A percentile compares a stretch with the other conserved stretches of the same genome.
Conservation (phyloP, 1,139 yeast genomes). For the Saccharomyces pastorianus region DNA sequence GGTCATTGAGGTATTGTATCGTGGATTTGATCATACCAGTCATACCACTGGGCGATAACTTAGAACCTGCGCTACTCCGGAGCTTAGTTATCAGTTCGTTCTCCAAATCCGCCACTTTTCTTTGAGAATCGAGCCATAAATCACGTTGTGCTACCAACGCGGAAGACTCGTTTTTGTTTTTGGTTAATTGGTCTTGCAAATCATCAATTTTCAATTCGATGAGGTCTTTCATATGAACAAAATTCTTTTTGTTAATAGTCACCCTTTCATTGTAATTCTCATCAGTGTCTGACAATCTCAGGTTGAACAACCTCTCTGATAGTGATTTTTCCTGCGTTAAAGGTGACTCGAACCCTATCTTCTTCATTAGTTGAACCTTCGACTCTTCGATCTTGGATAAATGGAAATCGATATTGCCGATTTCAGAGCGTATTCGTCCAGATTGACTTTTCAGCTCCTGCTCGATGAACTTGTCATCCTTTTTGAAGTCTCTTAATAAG, state of each 20-base stretch:
- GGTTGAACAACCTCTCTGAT: constrained; percentile 1
- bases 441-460: constrained; percentile 17
- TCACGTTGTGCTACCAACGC: constrained; percentile 12
- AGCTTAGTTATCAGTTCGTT: constrained; percentile 7
- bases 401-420: constrained; percentile 11
- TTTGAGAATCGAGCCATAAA: constrained; percentile 21
- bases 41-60: constrained; percentile 5
- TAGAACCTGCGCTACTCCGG: constrained; percentile 6
- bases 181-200: constrained; percentile 18
- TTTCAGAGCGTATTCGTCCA: constrained; percentile 10
- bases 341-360: constrained; percentile 12
- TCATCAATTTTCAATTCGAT: constrained; percentile 15
- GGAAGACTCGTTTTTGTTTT: constrained; percentile 19
- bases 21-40: constrained; percentile 12
- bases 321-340: background rate
- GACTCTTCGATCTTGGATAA: constrained; percentile 9
- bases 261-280: background rate
- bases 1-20: constrained; percentile 8
- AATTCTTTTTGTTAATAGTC: constrained; percentile 3
- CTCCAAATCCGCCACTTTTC: constrained; percentile 17
- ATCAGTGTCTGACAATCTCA: background rate
- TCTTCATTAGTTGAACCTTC: constrained; percentile 12
- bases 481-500: constrained; percentile 16
- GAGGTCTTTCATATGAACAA: constrained; percentile 10
- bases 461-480: constrained; percentile 20